Base-by-base conservation (phyloP, 768 basidiomycete species). In the Leccinum boreale region DNA sequence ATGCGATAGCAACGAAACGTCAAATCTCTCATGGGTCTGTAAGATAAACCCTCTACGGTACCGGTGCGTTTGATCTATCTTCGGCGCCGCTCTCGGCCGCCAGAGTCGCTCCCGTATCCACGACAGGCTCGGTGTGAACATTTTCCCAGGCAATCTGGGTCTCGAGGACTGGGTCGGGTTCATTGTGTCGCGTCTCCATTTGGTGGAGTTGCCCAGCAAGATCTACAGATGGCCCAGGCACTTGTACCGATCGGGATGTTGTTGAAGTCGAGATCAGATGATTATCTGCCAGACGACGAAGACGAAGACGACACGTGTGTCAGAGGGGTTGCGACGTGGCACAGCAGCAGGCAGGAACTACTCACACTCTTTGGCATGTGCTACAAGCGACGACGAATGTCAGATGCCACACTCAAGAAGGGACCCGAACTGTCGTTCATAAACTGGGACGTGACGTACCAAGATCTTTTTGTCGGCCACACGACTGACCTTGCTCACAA, bases 321-420 rank as follows among this genome's bases (percentile, higher is more conserved):
- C 53, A 64, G 51, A 45, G 2, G 28, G 50, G 26, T 9, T 4
- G 58, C 28, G 35, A 29, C 24, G 54, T 14, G 23, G 57, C 55
- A 58, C 19, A 4, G 17, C 35, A n/a, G 26, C 26, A n/a, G 26
- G 39, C 47, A 57, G 15, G 10, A 44, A 35, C 29, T 35, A 73
- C 86, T 71, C 65, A 91, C 90, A 92, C 73, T 91, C 89, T 72
- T 76, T 83, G 9, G 89, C 87, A 67, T 92, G 90, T 3, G 74
- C 89, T 90, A 47, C 28, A 55, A 42, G 55, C 52, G 19, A 56
- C 10, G 26, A 53, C 44, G 39, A 9, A 42, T 49, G 54, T 62
- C 44, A 67, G 57, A 56, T 29, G 47, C 42, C 56, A 52, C 9
- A 35, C 56, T 28, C 28, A 28, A 28, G 24, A 47, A 55, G n/a